Percentiles rank a stretch among this genome's conserved stretches.
phyloP scores from a whole-genome alignment of 148 eudicot genomes.

The Polygonum aviculare region DNA sequence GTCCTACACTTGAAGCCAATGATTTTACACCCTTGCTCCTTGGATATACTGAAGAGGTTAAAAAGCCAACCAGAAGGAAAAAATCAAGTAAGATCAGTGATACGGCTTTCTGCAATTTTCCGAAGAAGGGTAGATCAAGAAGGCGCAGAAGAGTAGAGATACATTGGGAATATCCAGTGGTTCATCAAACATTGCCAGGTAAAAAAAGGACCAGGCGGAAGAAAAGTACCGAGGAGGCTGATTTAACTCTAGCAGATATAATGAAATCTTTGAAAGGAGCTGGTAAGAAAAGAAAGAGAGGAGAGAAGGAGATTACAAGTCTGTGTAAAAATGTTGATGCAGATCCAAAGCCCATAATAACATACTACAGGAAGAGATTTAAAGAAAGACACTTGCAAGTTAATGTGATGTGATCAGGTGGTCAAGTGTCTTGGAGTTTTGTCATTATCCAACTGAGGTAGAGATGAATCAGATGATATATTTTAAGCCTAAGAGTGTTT shows the following conservation, averaged over 20 bases:
- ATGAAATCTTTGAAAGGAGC: slow-evolving; percentile 6
- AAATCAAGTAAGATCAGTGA: slow-evolving; percentile 5
- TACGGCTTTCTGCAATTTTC: slow-evolving; percentile 13
- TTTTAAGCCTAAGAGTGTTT: background rate
- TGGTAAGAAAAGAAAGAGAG: slow-evolving; percentile 8
- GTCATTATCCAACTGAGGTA: background rate
- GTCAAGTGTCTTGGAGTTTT: background rate
- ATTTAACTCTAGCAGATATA: slow-evolving; percentile 7
- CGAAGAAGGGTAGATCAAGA: slow-evolving; percentile 25
- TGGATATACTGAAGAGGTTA: slow-evolving; percentile 17
- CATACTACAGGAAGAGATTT: background rate
- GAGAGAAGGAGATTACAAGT: background rate
- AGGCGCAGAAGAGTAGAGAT: slow-evolving; percentile 20
- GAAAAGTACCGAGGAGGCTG: slow-evolving; percentile 9
- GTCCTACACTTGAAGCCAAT: slow-evolving; percentile 63
- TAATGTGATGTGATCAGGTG: background rate
- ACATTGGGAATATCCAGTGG: slow-evolving; percentile 10
- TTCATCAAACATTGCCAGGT: background rate
- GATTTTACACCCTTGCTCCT: slow-evolving; percentile 44
- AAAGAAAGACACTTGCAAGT: too few species aligned
- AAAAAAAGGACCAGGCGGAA: slow-evolving; percentile 11
- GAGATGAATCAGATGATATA: background rate
- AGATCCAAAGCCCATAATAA: background rate
- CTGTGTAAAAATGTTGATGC: background rate
- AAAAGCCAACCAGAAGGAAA: slow-evolving; percentile 16